Conservation (phyloP, 2,329 filamentous ascomycete species). For the Cordyceps pruinosa region DNA sequence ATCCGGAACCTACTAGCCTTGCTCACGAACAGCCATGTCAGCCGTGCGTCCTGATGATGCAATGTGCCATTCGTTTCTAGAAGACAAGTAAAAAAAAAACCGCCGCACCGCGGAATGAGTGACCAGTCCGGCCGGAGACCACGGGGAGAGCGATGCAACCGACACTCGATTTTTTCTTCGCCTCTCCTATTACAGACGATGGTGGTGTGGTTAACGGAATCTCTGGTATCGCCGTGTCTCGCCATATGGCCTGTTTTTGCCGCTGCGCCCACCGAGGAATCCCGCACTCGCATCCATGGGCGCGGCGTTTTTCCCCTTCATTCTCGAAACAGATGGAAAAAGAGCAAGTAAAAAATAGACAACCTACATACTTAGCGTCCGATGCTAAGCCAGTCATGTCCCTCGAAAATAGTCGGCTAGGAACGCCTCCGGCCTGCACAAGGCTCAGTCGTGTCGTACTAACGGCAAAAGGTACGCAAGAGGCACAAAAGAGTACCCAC, state of each 20-base stretch:
- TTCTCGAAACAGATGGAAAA: not conserved
- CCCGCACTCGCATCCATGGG: not conserved
- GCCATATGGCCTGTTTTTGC: conserved; percentile 4
- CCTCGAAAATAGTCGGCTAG: not conserved
- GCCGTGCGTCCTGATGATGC: conserved; percentile 1
- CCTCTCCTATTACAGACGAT: not conserved
- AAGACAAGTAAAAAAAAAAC: not conserved
- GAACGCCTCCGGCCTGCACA: not conserved
- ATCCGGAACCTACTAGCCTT: not conserved
- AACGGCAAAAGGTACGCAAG: not conserved
- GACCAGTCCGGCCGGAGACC: conserved; percentile 4
- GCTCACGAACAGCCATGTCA: not conserved
- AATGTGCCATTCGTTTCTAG: conserved; percentile 9
- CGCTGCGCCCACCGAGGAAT: not conserved
- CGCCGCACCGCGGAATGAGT: not conserved
- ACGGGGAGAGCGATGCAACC: conserved; percentile 3
- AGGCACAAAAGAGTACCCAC: not conserved
- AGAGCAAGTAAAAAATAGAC: not conserved
- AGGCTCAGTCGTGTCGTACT: not conserved
- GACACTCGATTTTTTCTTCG: not conserved
- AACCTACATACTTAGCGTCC: not conserved
- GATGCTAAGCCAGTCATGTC: not conserved
- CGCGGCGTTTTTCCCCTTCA: not conserved
- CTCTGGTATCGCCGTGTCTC: conserved; percentile 4
- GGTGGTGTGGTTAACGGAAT: not conserved